Percentiles rank a stretch among this genome's conserved stretches.
phyloP scores from a whole-genome alignment of 352 stramenopile species.

The Thalassiosira mediterranea region DNA sequence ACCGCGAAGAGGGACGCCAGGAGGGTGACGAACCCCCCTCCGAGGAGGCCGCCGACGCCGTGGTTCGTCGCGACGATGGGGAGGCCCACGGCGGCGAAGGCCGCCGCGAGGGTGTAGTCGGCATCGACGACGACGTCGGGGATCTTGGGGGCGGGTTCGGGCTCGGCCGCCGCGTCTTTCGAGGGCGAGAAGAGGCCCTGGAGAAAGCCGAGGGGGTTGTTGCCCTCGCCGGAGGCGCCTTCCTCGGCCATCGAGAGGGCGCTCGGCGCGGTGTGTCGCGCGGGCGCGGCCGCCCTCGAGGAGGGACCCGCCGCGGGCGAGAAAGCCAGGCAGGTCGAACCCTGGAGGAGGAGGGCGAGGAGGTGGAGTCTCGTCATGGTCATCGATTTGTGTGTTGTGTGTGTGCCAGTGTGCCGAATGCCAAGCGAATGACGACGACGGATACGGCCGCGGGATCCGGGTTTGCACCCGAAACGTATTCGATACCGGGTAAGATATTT shows the following conservation, averaged over 20 bases:
- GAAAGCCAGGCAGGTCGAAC: slow-evolving; percentile 18
- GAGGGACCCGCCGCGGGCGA: slow-evolving; percentile 1
- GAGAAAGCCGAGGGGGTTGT: slow-evolving; percentile 14
- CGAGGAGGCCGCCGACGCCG: slow-evolving; percentile 31
- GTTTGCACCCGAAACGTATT: too few relatives aligned
- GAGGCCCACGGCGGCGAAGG: slow-evolving; percentile 25
- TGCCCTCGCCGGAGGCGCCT: not conserved
- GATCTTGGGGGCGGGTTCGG: slow-evolving; percentile 21
- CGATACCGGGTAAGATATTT: too few relatives aligned
- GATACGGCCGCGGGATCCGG: too few relatives aligned
- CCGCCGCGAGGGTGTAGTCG: slow-evolving; percentile 40
- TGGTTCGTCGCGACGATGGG: slow-evolving; percentile 5
- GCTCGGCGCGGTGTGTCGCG: not conserved
- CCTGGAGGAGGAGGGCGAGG: slow-evolving; percentile 9
- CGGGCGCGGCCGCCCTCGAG: not conserved
- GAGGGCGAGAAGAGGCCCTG: slow-evolving; percentile 15
- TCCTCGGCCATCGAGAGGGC: not conserved
- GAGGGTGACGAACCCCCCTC: slow-evolving; percentile 57
- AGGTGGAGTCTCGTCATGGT: not conserved
- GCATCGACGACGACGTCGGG: slow-evolving; percentile 32
- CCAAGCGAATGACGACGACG: too few relatives aligned
- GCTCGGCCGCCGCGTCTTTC: not conserved
- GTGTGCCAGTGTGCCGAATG: too few relatives aligned
- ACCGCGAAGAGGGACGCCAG: slow-evolving; percentile 69
- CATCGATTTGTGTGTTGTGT: too few relatives aligned